A percentile compares a stretch with the other conserved stretches of the same genome.
These are phyloP conservation scores for Aspergillus unguis DNA, from an alignment of 2,329 filamentous ascomycete genomes.

Conservation along the genomic window DNA sequence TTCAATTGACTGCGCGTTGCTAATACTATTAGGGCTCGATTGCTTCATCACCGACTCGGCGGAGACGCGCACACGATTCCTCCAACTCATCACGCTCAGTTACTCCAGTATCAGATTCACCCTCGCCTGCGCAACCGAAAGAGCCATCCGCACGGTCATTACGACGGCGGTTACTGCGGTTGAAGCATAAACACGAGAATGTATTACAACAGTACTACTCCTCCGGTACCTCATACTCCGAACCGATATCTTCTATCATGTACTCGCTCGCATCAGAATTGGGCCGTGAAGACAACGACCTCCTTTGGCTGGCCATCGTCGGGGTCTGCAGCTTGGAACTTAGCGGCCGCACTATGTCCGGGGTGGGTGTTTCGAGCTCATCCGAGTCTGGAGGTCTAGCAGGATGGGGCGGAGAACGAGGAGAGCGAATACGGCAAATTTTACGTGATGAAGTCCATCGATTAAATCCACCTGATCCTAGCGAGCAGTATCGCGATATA, in stretches of 20 bases:
- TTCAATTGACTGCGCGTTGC: not conserved
- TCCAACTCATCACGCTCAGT: constrained; percentile 47
- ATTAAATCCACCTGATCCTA: constrained; percentile 72
- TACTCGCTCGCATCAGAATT: constrained; percentile 94
- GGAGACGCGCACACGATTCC: constrained; percentile 38
- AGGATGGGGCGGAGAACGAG: constrained; percentile 78
- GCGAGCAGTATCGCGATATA: constrained; percentile 58
- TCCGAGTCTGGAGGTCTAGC: constrained; percentile 54
- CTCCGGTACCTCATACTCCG: constrained; percentile 84
- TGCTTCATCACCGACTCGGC: constrained; percentile 38
- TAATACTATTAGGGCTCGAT: constrained; percentile 37
- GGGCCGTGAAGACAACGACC: constrained; percentile 92
- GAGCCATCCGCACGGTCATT: constrained; percentile 69
- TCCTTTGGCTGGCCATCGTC: constrained; percentile 92
- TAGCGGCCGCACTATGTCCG: constrained; percentile 80
- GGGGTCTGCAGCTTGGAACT: constrained; percentile 92
- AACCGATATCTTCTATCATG: constrained; percentile 89
- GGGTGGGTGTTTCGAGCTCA: constrained; percentile 62
- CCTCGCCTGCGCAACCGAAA: constrained; percentile 46
- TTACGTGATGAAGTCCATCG: constrained; percentile 91
- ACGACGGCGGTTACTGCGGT: constrained; percentile 67
- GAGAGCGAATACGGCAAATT: constrained; percentile 78
- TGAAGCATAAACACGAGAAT: constrained; percentile 73
- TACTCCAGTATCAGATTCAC: constrained; percentile 41
- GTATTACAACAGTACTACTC: constrained; percentile 80